phyloP scores from a whole-genome alignment of 352 stramenopile species.

The Phytophthora palmivora region DNA sequence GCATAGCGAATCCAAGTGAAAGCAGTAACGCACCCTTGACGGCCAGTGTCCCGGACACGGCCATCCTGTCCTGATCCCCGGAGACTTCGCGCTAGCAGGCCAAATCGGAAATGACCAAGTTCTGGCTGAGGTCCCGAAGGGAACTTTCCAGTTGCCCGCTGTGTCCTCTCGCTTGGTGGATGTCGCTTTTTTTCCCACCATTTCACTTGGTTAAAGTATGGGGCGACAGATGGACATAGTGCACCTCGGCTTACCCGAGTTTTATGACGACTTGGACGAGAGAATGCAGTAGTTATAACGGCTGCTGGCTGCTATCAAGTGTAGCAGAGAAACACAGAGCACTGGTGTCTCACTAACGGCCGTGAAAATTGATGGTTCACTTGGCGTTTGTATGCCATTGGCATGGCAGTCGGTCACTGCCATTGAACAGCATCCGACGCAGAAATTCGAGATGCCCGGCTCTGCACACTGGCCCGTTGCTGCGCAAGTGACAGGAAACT shows the following conservation, averaged over 20 bases:
- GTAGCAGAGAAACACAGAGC: no score
- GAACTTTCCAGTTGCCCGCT: constrained; percentile 34
- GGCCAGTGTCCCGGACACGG: constrained; percentile 51
- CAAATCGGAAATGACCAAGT: constrained; percentile 52
- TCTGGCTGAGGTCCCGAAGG: not conserved
- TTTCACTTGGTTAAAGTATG: constrained; percentile 23
- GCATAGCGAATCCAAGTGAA: not conserved
- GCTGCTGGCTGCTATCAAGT: no score
- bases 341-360: constrained; percentile 27
- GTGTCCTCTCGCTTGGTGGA: constrained; percentile 24
- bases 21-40: constrained; percentile 39
- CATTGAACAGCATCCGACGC: constrained; percentile 23
- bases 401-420: not conserved
- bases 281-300: not conserved
- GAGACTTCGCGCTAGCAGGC: constrained; percentile 36
- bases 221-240: constrained; percentile 11
- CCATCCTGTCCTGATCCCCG: constrained; percentile 40
- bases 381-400: constrained; percentile 28
- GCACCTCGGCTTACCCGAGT: constrained; percentile 18
- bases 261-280: not conserved
- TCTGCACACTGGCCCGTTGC: constrained; percentile 7
- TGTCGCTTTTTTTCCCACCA: constrained; percentile 12
- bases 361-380: constrained; percentile 7
- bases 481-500: constrained; percentile 40
- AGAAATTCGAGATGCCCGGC: constrained; percentile 4